phyloP scores from a whole-genome alignment of 495 filamentous ascomycete species.

The Aspergillus kassunensis region DNA sequence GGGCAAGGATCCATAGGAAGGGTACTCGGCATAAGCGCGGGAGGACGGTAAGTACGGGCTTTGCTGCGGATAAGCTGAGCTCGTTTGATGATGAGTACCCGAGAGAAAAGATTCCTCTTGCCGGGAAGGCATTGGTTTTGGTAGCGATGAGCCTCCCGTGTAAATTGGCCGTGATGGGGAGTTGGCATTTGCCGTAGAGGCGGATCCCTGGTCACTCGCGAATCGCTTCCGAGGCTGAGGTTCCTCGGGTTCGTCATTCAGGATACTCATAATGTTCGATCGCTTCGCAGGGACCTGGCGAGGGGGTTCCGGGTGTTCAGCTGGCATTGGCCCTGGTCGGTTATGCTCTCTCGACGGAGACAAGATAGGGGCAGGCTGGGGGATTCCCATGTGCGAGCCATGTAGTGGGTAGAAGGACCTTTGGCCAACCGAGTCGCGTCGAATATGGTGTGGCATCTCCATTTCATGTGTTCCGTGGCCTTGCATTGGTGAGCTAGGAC shows the following conservation, averaged over 20 bases:
- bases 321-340: constrained; percentile 36
- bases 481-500: constrained; percentile 38
- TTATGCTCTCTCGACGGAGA: constrained; percentile 41
- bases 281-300: constrained; percentile 51
- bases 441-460: constrained; percentile 32
- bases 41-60: constrained; percentile 29
- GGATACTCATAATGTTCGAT: constrained; percentile 56
- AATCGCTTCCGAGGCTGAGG: constrained; percentile 51
- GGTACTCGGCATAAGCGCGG: constrained; percentile 36
- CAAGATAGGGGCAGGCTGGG: constrained; percentile 32
- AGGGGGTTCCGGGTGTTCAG: constrained; percentile 37
- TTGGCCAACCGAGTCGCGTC: constrained; percentile 37
- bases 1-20: constrained; percentile 25
- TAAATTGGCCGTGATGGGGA: constrained; percentile 29
- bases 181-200: constrained; percentile 16
- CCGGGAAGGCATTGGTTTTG: constrained; percentile 17
- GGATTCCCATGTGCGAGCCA: constrained; percentile 22
- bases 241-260: constrained; percentile 56
- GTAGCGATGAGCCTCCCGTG: constrained; percentile 14
- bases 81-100: constrained; percentile 20
- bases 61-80: constrained; percentile 25
- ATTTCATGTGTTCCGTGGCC: constrained; percentile 29
- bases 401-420: constrained; percentile 29
- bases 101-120: constrained; percentile 22
- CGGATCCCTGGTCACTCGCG: constrained; percentile 34